Base-by-base conservation (phyloP, 768 basidiomycete genomes). In the Psilocybe cyanescens region DNA sequence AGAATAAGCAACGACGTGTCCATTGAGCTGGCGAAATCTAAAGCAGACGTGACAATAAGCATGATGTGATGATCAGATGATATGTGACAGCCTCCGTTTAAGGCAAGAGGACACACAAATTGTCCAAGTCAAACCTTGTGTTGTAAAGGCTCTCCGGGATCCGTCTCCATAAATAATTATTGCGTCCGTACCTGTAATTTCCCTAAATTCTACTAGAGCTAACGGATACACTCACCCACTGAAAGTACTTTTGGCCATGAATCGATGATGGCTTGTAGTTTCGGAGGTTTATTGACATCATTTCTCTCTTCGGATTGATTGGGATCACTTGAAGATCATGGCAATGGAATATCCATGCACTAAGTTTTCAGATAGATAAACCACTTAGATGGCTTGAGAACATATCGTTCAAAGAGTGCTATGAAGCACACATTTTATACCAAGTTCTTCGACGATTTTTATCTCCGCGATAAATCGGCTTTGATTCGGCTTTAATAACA, bases 21-120 rank as follows among this genome's bases (percentile, higher is more conserved):
- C 55, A 58, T 19, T 64, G 55, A 50, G 63, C 59, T 64, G 63
- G 63, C 63, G 63, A 64, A 60, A 64, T 64, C 56, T 60, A 64
- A 58, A 51, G 62, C 55, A 53, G 47, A 19, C 44, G 62, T 63
- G 62, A 63, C 58, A 28, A 0, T n/a, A 33, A 30, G 33, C 59
- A 56, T 64, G 63, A 55, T 54, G 59, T 64, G 59, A 64, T 52
- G 44, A 4, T 31, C 55, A 51, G 35, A 37, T 47, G 53, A 47
- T 8, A 3, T 54, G 52, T 60, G 59, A 60, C 52, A 19, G n/a
- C 11, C 0, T 12, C 51, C 33, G n/a, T n/a, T 17, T 33, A n/a
- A n/a, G 51, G 51, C 11, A 53, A 31, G 33, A 53, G 51, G 51
- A 53, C 51, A 53, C 30, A 53, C 51, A 53, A 50, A 16, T 33